Conservation (phyloP, 1,284 basidiomycete species). For the Coriolopsis trogii region DNA sequence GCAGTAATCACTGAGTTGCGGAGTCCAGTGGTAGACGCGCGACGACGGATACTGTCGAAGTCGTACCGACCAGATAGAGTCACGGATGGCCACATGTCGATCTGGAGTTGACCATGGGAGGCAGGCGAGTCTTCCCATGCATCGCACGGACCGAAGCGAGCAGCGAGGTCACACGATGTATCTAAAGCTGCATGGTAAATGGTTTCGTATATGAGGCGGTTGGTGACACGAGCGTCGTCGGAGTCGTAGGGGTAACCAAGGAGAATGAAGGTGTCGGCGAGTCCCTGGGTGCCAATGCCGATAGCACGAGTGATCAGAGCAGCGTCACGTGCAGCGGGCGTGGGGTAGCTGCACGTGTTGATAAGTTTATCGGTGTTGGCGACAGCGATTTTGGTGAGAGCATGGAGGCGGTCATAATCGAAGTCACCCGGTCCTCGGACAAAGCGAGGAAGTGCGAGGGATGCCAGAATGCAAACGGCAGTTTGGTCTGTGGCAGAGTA, state of each 20-base stretch:
- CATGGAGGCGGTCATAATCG: not conserved
- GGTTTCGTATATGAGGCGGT: not conserved
- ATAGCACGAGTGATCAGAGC: not conserved
- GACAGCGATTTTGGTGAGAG: not conserved
- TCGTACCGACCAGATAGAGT: no score
- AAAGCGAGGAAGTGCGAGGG: not conserved
- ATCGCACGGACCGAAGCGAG: not conserved
- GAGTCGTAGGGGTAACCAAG: not conserved
- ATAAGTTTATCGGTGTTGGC: not conserved
- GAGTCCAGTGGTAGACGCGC: no score
- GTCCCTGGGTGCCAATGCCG: not conserved
- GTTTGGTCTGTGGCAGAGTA: not conserved
- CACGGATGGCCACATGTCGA: not conserved
- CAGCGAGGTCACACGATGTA: not conserved
- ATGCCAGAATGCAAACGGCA: not conserved
- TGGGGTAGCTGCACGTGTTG: not conserved
- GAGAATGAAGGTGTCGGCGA: not conserved
- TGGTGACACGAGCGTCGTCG: not conserved
- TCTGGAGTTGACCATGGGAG: not conserved
- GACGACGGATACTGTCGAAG: no score
- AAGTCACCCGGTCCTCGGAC: no score
- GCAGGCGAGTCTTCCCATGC: not conserved
- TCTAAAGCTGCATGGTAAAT: not conserved
- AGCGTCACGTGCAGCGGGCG: not conserved
- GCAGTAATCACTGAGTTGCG: no score